Evolutionary conservation across 441 rosid species (phyloP).

Genomic region (Melastoma candidum): DNA sequence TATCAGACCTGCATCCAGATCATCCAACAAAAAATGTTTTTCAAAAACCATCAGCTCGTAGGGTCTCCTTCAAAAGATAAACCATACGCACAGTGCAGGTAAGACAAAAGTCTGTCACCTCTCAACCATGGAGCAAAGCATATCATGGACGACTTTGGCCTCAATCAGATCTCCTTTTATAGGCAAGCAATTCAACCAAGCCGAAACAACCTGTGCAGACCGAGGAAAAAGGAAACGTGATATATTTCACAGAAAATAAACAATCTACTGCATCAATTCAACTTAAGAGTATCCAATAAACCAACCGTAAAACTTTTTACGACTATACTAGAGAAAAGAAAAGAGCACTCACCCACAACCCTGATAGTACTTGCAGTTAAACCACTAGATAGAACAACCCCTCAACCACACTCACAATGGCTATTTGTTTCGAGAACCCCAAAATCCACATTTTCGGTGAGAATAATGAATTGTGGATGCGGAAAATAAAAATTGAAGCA

Average conservation of each 20-base stretch:
- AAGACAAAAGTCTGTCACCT: conserved; percentile 32
- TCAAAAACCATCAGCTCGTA: too few species aligned
- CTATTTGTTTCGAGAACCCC: too few species aligned
- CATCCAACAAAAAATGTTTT: not conserved
- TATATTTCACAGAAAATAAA: too few species aligned
- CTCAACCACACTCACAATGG: too few species aligned
- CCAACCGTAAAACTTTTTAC: too few species aligned
- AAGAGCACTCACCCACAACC: too few species aligned
- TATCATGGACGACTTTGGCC: conserved; percentile 95
- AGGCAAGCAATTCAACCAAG: conserved; percentile 98
- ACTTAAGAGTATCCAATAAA: too few species aligned
- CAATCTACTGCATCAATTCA: too few species aligned
- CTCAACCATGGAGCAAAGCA: conserved; percentile 96
- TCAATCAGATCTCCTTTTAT: conserved; percentile 86
- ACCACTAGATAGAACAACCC: too few species aligned
- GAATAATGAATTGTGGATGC: conserved; percentile 1
- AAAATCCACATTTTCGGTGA: too few species aligned
- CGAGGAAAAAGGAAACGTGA: not conserved
- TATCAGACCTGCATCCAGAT: conserved; percentile 54
- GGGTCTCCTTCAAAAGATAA: not conserved
- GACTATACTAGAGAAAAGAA: too few species aligned
- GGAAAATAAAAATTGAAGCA: conserved; percentile 14
- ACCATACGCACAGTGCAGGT: not conserved
- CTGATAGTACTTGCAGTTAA: too few species aligned
- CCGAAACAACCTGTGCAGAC: conserved; percentile 64